Evolutionary conservation across 2,329 filamentous ascomycete genomes (phyloP).

Genomic region (Acephala macrosclerotiorum): DNA sequence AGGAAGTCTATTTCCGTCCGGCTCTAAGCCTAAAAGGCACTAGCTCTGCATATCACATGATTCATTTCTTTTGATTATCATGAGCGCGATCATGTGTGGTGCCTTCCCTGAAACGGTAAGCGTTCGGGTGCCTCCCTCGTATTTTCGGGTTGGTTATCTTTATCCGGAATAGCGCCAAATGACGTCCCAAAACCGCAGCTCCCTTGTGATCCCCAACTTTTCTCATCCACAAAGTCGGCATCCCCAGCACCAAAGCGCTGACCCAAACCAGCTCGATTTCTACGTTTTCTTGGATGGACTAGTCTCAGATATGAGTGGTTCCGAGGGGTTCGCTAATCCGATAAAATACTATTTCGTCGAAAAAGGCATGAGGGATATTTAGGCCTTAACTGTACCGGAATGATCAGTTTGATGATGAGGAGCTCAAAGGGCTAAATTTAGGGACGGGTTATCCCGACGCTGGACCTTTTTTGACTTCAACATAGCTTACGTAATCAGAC

Average conservation of each 20-base stretch:
- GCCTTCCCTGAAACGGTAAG: not conserved
- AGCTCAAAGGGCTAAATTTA: slow-evolving; percentile 5
- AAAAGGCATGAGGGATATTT: too few species aligned
- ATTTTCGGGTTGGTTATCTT: slow-evolving; percentile 8
- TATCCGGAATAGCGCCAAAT: slow-evolving; percentile 18
- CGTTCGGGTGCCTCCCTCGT: not conserved
- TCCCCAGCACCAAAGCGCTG: slow-evolving; percentile 18
- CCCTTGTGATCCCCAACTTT: slow-evolving; percentile 18
- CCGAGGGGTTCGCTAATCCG: too few species aligned
- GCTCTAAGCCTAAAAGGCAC: slow-evolving; percentile 7
- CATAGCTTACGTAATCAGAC: too few species aligned
- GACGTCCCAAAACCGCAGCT: slow-evolving; percentile 8
- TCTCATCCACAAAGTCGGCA: slow-evolving; percentile 5
- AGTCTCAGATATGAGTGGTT: slow-evolving; percentile 29
- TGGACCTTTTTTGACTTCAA: not conserved
- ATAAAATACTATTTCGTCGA: too few species aligned
- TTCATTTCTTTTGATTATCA: not conserved
- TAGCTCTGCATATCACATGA: not conserved
- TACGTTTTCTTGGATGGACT: slow-evolving; percentile 24
- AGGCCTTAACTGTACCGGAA: too few species aligned
- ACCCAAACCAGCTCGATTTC: slow-evolving; percentile 23
- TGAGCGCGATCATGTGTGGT: not conserved
- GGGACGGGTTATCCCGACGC: not conserved
- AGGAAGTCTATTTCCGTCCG: slow-evolving; percentile 8
- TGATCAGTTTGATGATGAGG: too few species aligned